These are phyloP conservation scores for Fusarium sp. DNA, from an alignment of 2,329 filamentous ascomycete genomes.

Conservation along the genomic window DNA sequence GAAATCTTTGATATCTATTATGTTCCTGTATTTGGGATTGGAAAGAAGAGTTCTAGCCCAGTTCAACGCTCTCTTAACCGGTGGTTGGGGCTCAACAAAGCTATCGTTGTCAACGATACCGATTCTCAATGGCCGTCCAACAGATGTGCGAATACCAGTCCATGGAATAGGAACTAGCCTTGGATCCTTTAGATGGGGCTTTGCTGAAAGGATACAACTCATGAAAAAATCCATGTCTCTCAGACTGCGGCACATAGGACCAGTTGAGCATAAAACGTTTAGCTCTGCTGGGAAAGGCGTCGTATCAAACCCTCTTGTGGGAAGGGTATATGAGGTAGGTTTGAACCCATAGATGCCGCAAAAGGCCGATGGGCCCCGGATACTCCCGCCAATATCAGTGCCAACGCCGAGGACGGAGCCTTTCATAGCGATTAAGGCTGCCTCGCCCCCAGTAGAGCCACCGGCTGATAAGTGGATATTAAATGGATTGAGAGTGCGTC, in stretches of 20 bases:
- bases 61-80: slow-evolving; percentile 68
- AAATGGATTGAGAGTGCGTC: slow-evolving; percentile 71
- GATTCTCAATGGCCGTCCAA: slow-evolving; percentile 68
- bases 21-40: not conserved
- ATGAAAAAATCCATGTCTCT: slow-evolving; percentile 7
- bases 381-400: slow-evolving; percentile 3
- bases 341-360: slow-evolving; percentile 9
- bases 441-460: slow-evolving; percentile 71
- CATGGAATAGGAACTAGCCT: slow-evolving; percentile 51
- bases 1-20: not conserved
- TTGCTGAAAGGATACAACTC: not conserved
- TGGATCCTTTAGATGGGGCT: not conserved
- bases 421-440: slow-evolving; percentile 52
- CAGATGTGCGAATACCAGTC: slow-evolving; percentile 45
- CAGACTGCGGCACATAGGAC: slow-evolving; percentile 1
- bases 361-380: slow-evolving; percentile 4
- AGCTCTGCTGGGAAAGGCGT: slow-evolving; percentile 52
- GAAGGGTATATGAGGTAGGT: not conserved
- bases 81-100: slow-evolving; percentile 68
- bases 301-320: slow-evolving; percentile 25
- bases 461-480: slow-evolving; percentile 71
- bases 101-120: slow-evolving; percentile 57
- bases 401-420: slow-evolving; percentile 29
- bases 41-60: slow-evolving; percentile 1
- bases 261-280: slow-evolving; percentile 37